A percentile compares a stretch with the other conserved stretches of the same genome.
phyloP scores from a whole-genome alignment of 2,329 filamentous ascomycete genomes.

The Penicillium brasilianum region DNA sequence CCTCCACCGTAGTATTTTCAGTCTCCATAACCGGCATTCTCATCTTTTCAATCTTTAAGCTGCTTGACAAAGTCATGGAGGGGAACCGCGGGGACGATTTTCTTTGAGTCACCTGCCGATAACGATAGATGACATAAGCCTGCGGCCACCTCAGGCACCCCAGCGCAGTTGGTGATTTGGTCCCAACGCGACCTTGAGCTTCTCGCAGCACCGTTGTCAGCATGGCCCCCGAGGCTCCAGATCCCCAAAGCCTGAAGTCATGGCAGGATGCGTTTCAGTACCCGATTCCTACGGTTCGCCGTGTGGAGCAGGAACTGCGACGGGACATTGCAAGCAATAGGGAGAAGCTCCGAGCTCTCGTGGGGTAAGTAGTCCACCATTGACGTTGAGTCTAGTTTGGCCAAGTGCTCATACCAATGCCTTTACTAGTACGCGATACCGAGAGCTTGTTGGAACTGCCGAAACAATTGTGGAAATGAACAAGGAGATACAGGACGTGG shows the following conservation, averaged over 20 bases:
- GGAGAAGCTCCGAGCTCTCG: slow-evolving; percentile 68
- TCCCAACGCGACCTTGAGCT: slow-evolving; percentile 10
- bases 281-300: slow-evolving; percentile 65
- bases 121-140: slow-evolving; percentile 28
- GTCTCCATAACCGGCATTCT: slow-evolving; percentile 40
- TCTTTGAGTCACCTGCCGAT: slow-evolving; percentile 32
- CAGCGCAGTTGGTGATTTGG: slow-evolving; percentile 16
- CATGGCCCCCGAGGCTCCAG: slow-evolving; percentile 62
- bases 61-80: slow-evolving; percentile 4
- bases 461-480: slow-evolving; percentile 95
- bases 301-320: slow-evolving; percentile 68
- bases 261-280: slow-evolving; percentile 73
- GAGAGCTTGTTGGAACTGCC: slow-evolving; percentile 87
- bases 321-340: slow-evolving; percentile 66
- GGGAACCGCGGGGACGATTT: slow-evolving; percentile 28
- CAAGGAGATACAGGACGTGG: slow-evolving; percentile 73
- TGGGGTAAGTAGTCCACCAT: slow-evolving; percentile 58
- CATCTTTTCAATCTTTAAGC: neutral
- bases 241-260: slow-evolving; percentile 60
- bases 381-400: slow-evolving; percentile 12
- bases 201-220: slow-evolving; percentile 23
- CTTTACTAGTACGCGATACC: slow-evolving; percentile 67
- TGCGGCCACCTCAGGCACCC: slow-evolving; percentile 11
- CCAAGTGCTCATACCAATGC: neutral
- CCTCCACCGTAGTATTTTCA: slow-evolving; percentile 22